These are phyloP conservation scores for Musa balbisiana DNA, from an alignment of 202 grass and related monocot genomes.

Conservation along the genomic window DNA sequence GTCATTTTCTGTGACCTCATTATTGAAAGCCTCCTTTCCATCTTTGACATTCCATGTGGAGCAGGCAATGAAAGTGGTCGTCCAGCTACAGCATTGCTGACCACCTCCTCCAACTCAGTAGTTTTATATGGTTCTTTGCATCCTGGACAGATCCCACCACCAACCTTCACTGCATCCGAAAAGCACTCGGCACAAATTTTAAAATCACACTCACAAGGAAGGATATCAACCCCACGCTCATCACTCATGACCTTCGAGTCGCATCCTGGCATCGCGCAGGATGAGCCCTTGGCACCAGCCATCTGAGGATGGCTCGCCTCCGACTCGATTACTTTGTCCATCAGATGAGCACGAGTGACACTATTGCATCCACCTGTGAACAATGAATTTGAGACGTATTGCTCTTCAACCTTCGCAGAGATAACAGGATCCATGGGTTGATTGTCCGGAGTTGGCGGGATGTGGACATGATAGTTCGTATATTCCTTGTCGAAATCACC, in stretches of 20 bases:
- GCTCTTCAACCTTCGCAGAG: constrained; percentile 84
- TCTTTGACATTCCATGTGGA: constrained; percentile 44
- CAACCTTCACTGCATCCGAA: not conserved
- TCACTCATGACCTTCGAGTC: constrained; percentile 13
- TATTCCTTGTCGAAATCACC: constrained; percentile 53
- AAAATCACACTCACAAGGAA: constrained; percentile 10
- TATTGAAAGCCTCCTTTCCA: constrained; percentile 67
- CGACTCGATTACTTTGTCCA: constrained; percentile 89
- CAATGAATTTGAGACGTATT: constrained; percentile 88
- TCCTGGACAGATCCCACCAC: constrained; percentile 57
- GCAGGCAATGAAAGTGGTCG: constrained; percentile 41
- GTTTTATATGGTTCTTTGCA: constrained; percentile 87
- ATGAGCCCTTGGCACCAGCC: constrained; percentile 86
- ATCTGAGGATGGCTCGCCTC: constrained; percentile 83
- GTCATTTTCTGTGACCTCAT: constrained; percentile 62
- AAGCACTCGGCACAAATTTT: constrained; percentile 10
- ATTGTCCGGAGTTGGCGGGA: constrained; percentile 78
- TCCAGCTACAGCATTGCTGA: constrained; percentile 11
- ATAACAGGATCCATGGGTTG: constrained; percentile 84
- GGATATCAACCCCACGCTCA: not conserved
- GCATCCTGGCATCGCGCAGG: constrained; percentile 27
- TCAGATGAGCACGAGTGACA: constrained; percentile 73
- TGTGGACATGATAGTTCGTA: constrained; percentile 71
- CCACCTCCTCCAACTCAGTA: constrained; percentile 70
- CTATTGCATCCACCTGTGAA: constrained; percentile 95